Percentiles rank a stretch among this genome's conserved stretches.
Conservation (phyloP, 176 grass and related monocot species). For the Triticum urartu region DNA sequence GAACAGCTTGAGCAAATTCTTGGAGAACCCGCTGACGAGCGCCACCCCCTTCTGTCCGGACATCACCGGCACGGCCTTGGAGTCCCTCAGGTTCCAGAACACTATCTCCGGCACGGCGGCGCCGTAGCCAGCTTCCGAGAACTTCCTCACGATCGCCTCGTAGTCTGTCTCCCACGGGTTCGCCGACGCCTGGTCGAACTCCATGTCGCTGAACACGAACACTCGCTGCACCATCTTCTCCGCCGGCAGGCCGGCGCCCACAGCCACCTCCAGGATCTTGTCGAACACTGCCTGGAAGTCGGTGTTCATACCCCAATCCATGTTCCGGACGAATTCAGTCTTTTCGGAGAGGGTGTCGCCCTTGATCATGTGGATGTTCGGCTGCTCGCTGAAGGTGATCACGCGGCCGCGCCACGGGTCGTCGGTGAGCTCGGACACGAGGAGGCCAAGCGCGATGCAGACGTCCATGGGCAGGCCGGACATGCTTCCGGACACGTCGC, state of each 20-base stretch:
- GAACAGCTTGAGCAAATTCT: conserved; percentile 64
- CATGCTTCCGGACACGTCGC: conserved; percentile 83
- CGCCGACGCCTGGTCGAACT: conserved; percentile 48
- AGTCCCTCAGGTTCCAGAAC: conserved; percentile 69
- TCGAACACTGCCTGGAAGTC: conserved; percentile 64
- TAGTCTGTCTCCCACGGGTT: conserved; percentile 63
- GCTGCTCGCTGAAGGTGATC: conserved; percentile 56
- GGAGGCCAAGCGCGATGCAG: conserved; percentile 66
- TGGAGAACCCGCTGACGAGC: conserved; percentile 68
- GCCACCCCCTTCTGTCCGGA: conserved; percentile 51
- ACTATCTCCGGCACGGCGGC: conserved; percentile 57
- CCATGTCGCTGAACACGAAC: conserved; percentile 79
- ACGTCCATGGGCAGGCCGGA: conserved; percentile 60
- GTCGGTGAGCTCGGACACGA: conserved; percentile 76
- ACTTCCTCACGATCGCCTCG: conserved; percentile 62
- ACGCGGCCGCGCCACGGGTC: conserved; percentile 68
- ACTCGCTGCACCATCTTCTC: conserved; percentile 51
- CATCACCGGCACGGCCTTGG: conserved; percentile 43
- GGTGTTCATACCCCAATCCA: conserved; percentile 56
- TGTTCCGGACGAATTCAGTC: conserved; percentile 19
- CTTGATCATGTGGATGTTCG: conserved; percentile 42
- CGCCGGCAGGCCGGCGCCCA: conserved; percentile 18
- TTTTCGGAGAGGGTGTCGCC: conserved; percentile 38
- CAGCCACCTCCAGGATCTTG: conserved; percentile 49
- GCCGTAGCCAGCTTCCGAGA: conserved; percentile 40